Percentiles rank a stretch among this genome's conserved stretches.
These are phyloP conservation scores for Lipomyces orientalis DNA, from an alignment of 805 yeast species.

Conservation along the genomic window DNA sequence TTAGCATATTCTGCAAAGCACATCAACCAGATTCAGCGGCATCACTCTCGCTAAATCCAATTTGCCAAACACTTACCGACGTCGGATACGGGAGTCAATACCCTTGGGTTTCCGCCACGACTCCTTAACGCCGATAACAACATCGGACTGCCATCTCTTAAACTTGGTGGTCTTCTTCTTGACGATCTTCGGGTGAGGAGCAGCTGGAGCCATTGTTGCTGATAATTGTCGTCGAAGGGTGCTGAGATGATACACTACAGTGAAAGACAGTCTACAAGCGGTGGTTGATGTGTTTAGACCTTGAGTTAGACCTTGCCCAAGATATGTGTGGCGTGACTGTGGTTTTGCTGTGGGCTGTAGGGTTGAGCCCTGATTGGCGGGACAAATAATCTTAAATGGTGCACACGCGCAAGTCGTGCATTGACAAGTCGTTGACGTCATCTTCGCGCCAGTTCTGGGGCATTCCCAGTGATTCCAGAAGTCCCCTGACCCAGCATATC, in stretches of 20 bases:
- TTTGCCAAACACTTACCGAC: slow-evolving; percentile 51
- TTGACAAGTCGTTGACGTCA: neutral
- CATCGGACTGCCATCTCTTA: slow-evolving; percentile 99
- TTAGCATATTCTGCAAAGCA: slow-evolving; percentile 47
- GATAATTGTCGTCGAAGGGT: neutral
- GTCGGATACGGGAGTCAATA: slow-evolving; percentile 99
- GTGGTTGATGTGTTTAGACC: too few relatives aligned
- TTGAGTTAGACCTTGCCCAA: too few relatives aligned
- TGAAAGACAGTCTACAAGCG: neutral
- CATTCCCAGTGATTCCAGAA: neutral
- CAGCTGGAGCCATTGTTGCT: slow-evolving; percentile 83
- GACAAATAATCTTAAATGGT: too few relatives aligned
- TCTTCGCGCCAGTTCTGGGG: neutral
- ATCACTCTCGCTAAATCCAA: neutral
- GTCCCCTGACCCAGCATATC: neutral
- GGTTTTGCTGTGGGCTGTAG: too few relatives aligned
- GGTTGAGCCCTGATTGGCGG: too few relatives aligned
- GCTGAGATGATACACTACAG: neutral
- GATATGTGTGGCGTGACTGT: too few relatives aligned
- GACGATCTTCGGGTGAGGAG: slow-evolving; percentile 99
- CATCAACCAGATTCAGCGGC: neutral
- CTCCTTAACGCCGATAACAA: slow-evolving; percentile 97
- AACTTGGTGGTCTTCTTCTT: slow-evolving; percentile 99
- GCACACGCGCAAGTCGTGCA: too few relatives aligned
- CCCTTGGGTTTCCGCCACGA: slow-evolving; percentile 99